Conservation (phyloP, 208 protist genomes). For the Wallacemonas rigidus region DNA sequence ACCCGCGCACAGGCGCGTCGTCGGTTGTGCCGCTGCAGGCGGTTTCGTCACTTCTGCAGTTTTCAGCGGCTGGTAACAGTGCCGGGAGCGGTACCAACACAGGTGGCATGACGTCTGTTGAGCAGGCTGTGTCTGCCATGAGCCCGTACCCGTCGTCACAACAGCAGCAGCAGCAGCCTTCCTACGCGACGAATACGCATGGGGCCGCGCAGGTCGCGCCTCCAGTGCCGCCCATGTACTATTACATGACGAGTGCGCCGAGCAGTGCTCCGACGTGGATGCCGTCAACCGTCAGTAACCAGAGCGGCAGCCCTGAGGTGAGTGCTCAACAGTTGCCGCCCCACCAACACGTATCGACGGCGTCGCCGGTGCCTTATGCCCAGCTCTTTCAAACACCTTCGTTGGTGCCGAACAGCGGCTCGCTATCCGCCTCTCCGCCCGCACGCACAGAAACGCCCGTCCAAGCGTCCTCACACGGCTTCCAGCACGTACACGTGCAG, state of each 20-base stretch:
- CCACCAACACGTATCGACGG: not conserved
- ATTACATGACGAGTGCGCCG: not conserved
- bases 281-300: not conserved
- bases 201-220: not conserved
- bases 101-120: not conserved
- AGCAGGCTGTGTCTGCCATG: not conserved
- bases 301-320: not conserved
- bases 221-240: not conserved
- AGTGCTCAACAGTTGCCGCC: not conserved
- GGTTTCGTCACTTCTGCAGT: not conserved
- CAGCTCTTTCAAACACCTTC: not conserved
- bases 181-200: no score
- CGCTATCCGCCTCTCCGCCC: not conserved
- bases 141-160: not conserved
- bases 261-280: not conserved
- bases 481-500: no score
- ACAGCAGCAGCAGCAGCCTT: not conserved
- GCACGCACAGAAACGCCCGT: not conserved
- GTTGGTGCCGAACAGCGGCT: not conserved
- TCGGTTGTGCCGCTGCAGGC: slow-evolving; percentile 6
- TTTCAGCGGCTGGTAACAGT: not conserved
- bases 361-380: not conserved
- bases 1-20: slow-evolving; percentile 9
- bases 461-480: not conserved
- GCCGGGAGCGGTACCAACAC: not conserved